Conservation (phyloP, 768 basidiomycete species). For the Hirschioporus abietinus region DNA sequence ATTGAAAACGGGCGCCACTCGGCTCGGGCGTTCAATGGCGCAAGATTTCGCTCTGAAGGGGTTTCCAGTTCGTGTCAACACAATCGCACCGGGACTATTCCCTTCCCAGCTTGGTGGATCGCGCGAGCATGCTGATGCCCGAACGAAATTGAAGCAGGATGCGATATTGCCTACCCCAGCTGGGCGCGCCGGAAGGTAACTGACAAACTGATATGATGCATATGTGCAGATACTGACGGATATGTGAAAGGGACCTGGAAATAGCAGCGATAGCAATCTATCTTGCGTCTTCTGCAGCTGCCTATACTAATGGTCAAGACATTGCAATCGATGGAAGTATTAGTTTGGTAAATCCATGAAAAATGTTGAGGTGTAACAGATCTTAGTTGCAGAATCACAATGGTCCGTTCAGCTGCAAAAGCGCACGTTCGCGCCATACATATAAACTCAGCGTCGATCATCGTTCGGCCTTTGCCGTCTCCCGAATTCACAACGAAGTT, state of each 20-base stretch:
- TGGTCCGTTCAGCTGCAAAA: no score
- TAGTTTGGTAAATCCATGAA: slow-evolving; percentile 58
- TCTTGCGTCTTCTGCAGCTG: slow-evolving; percentile 66
- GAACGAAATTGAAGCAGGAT: slow-evolving; percentile 38
- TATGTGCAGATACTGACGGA: not conserved
- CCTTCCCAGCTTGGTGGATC: slow-evolving; percentile 23
- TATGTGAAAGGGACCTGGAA: slow-evolving; percentile 49
- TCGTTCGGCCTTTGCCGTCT: no score
- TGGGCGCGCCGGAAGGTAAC: slow-evolving; percentile 60
- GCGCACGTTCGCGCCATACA: no score
- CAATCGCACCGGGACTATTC: slow-evolving; percentile 23
- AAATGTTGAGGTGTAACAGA: no score
- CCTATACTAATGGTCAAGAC: slow-evolving; percentile 75
- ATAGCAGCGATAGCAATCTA: slow-evolving; percentile 76
- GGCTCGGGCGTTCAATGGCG: slow-evolving; percentile 22
- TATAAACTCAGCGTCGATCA: no score
- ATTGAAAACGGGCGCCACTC: slow-evolving; percentile 25
- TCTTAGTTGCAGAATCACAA: no score
- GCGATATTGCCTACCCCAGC: slow-evolving; percentile 57
- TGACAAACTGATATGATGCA: slow-evolving; percentile 13
- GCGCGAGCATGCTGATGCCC: not conserved
- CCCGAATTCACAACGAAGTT: no score
- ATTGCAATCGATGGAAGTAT: slow-evolving; percentile 74
- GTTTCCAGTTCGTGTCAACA: slow-evolving; percentile 23
- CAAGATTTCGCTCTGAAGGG: slow-evolving; percentile 22